Evolutionary conservation across 2,329 filamentous ascomycete species (phyloP), one percentile per base, ranked within the genome.

Genomic region (Arachnomyces sp.): DNA sequence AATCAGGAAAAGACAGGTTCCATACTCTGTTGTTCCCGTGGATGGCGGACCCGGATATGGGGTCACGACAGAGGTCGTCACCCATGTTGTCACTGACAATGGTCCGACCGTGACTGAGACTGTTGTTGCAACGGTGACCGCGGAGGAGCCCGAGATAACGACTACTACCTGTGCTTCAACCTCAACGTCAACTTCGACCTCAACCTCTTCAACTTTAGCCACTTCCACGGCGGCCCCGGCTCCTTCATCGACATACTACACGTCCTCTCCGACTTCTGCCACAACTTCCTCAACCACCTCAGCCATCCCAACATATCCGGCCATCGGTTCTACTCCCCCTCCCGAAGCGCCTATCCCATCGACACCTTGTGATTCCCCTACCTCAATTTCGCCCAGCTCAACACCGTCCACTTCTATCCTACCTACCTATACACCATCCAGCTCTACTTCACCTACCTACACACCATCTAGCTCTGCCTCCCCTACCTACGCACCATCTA

Each of bases 1-100:
- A 12, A 2, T 42, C 17, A 14, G 7, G 14, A 40, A 33, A 31
- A 47, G 44, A 36, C 38, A 16, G 30, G 38, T 43, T 12, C 39
- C 39, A 31, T 50, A 48, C 28, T 50, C 48, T n/a, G 48, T 50
- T 37, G 44, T 50, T 8, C 45, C 39, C n/a, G 48, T 50, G 29
- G 44, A 48, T 41, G 46, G 48, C n/a, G 42, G 40, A 8, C 28
- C 40, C 34, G 44, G 39, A 31, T 30, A 25, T 25, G 21, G 9
- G 21, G 21, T 25, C 21, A 42, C 43, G 16, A 41, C 21, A 3
- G n/a, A 29, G 11, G 40, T 36, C 25, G 4, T 36, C 3, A 37
- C 38, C 6, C 37, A 38, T 21, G 38, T 45, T 15, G 42, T 50
- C 31, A 48, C 48, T 13, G 42, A n/a, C n/a, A n/a, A 46, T 7